These are phyloP conservation scores for Fusarium protoensiforme DNA, from an alignment of 2,329 filamentous ascomycete genomes.

Conservation along the genomic window DNA sequence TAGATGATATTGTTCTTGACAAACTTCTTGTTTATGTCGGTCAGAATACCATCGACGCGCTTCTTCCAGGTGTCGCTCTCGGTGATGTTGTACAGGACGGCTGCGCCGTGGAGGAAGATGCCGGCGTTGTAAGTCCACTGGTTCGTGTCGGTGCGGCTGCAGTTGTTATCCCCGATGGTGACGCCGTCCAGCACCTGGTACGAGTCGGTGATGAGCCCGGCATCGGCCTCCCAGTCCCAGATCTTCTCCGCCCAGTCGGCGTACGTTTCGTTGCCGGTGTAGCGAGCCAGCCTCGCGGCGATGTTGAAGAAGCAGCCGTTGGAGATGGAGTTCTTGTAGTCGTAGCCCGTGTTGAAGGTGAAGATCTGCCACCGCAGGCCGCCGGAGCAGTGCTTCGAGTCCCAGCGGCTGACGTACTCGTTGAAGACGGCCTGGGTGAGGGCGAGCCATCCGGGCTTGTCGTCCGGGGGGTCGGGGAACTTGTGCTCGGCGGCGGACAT, in stretches of 20 bases:
- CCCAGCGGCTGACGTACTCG: slow-evolving; percentile 78
- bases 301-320: slow-evolving; percentile 78
- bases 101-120: slow-evolving; percentile 70
- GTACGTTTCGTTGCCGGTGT: slow-evolving; percentile 84
- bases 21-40: slow-evolving; percentile 64
- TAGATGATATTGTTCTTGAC: slow-evolving; percentile 64
- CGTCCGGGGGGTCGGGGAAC: slow-evolving; percentile 74
- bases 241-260: slow-evolving; percentile 77
- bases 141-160: slow-evolving; percentile 63
- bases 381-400: slow-evolving; percentile 71
- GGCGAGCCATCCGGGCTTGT: slow-evolving; percentile 77
- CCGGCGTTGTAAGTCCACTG: slow-evolving; percentile 79
- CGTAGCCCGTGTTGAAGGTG: slow-evolving; percentile 77
- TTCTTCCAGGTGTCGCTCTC: slow-evolving; percentile 63
- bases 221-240: slow-evolving; percentile 71
- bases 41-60: slow-evolving; percentile 68
- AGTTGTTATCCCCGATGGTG: slow-evolving; percentile 53
- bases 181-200: slow-evolving; percentile 66
- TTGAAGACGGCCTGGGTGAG: slow-evolving; percentile 85
- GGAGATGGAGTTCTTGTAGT: slow-evolving; percentile 76
- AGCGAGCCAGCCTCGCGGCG: slow-evolving; percentile 77
- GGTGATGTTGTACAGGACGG: slow-evolving; percentile 74
- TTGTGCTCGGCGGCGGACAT: slow-evolving; percentile 82
- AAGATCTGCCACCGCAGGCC: slow-evolving; percentile 90
- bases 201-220: slow-evolving; percentile 66